Percentiles rank a stretch among this genome's conserved stretches.
phyloP scores from a whole-genome alignment of 129 eudicot species.

The Cynara cardunculus region DNA sequence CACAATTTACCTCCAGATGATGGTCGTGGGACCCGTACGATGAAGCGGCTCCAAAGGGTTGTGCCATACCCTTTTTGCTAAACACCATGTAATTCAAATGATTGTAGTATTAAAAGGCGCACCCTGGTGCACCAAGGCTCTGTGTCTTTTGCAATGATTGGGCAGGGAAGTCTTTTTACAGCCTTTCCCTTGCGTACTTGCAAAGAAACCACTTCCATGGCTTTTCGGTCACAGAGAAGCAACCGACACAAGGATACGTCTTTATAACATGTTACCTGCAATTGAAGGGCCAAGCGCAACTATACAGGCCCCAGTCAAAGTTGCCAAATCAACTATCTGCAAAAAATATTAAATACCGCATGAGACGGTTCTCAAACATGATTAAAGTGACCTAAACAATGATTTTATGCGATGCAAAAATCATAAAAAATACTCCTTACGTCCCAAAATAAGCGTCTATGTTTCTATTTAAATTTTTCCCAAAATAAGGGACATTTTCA shows the following conservation, averaged over 20 bases:
- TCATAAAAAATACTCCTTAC: not conserved
- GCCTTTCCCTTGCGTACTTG: not conserved
- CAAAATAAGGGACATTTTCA: not conserved
- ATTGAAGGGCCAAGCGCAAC: constrained; percentile 98
- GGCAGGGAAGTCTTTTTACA: not conserved
- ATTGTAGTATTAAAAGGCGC: not conserved
- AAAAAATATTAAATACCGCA: constrained; percentile 18
- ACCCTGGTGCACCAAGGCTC: not conserved
- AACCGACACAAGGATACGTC: not conserved
- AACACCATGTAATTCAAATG: too few relatives aligned
- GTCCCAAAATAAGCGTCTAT: not conserved
- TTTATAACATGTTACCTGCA: constrained; percentile 52
- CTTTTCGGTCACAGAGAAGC: not conserved
- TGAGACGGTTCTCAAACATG: constrained; percentile 4
- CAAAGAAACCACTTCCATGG: too few relatives aligned
- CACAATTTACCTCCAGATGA: too few relatives aligned
- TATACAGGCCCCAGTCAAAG: constrained; percentile 92
- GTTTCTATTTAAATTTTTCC: not conserved
- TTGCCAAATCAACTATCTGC: constrained; percentile 93
- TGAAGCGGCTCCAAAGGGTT: too few relatives aligned
- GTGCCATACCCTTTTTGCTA: too few relatives aligned
- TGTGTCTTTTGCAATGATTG: not conserved
- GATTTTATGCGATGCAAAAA: not conserved
- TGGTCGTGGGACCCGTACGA: too few relatives aligned
- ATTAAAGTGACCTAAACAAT: not conserved